These are phyloP conservation scores for Venturia pyrina DNA, from an alignment of 2,329 filamentous ascomycete genomes.

Conservation along the genomic window DNA sequence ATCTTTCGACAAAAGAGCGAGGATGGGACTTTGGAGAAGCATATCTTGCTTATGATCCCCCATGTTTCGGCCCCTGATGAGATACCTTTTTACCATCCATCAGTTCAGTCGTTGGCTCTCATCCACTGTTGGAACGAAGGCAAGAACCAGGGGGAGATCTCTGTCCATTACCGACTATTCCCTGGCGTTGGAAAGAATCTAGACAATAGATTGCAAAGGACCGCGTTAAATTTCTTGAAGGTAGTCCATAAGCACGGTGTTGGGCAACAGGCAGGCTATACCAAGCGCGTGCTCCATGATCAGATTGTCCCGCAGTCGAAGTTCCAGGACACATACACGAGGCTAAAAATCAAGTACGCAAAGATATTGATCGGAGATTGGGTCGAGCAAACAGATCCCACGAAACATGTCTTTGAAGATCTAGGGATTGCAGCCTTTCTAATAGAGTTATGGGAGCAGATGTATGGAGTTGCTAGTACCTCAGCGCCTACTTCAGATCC, in stretches of 20 bases:
- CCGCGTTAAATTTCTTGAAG: constrained; percentile 57
- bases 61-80: constrained; percentile 52
- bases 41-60: constrained; percentile 67
- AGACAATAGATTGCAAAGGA: constrained; percentile 49
- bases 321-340: constrained; percentile 74
- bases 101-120: constrained; percentile 63
- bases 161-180: constrained; percentile 44
- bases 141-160: constrained; percentile 31
- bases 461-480: constrained; percentile 48
- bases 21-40: constrained; percentile 24
- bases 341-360: constrained; percentile 72
- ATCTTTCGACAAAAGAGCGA: constrained; percentile 21
- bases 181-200: constrained; percentile 12
- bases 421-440: constrained; percentile 83
- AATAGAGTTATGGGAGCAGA: constrained; percentile 79
- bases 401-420: constrained; percentile 94
- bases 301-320: constrained; percentile 63
- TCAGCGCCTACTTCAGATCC: not conserved
- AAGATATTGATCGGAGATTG: constrained; percentile 60
- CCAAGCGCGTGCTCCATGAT: constrained; percentile 79
- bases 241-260: constrained; percentile 65
- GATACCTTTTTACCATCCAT: constrained; percentile 83
- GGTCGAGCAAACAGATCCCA: constrained; percentile 78
- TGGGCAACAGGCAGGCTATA: constrained; percentile 55
- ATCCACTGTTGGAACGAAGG: constrained; percentile 49